A percentile compares a stretch with the other conserved stretches of the same genome.
Conservation (phyloP, 768 basidiomycete genomes). For the Trametes cinnabarina region DNA sequence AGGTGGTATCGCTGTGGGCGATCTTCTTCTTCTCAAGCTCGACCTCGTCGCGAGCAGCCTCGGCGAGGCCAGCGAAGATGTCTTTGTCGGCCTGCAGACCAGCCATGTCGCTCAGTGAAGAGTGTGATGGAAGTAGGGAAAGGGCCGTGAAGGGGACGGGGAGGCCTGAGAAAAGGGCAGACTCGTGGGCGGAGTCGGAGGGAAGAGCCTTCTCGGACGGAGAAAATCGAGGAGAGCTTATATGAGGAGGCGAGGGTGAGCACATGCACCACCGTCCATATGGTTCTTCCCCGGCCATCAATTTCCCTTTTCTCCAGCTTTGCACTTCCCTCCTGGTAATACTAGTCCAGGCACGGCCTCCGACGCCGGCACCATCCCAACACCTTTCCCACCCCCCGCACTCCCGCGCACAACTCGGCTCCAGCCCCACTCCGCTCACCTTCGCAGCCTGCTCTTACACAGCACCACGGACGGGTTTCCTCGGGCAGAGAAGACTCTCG, state of each 20-base stretch:
- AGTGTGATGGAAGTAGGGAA: not conserved
- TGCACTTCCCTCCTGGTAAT: not conserved
- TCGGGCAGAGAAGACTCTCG: not conserved
- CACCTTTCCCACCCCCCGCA: not conserved
- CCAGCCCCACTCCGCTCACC: not conserved
- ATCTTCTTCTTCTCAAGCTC: slow-evolving; percentile 27
- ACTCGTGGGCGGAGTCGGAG: not conserved
- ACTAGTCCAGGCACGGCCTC: not conserved
- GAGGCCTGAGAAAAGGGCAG: not conserved
- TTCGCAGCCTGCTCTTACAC: not conserved
- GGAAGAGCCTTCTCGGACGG: slow-evolving; percentile 2
- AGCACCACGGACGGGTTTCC: too few relatives aligned
- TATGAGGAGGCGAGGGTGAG: not conserved
- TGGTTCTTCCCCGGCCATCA: slow-evolving; percentile 11
- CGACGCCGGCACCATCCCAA: not conserved
- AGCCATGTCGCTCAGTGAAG: slow-evolving; percentile 22
- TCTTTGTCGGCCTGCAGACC: slow-evolving; percentile 25
- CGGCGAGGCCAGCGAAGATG: slow-evolving; percentile 24
- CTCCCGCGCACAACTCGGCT: not conserved
- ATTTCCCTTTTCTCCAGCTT: not conserved
- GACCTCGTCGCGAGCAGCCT: slow-evolving; percentile 21
- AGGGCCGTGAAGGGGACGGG: not conserved
- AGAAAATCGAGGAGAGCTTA: not conserved
- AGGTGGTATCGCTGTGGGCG: not conserved
- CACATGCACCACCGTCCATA: slow-evolving; percentile 13